Evolutionary conservation across 2,329 filamentous ascomycete species (phyloP).

Genomic region (Microsporum audouinii): DNA sequence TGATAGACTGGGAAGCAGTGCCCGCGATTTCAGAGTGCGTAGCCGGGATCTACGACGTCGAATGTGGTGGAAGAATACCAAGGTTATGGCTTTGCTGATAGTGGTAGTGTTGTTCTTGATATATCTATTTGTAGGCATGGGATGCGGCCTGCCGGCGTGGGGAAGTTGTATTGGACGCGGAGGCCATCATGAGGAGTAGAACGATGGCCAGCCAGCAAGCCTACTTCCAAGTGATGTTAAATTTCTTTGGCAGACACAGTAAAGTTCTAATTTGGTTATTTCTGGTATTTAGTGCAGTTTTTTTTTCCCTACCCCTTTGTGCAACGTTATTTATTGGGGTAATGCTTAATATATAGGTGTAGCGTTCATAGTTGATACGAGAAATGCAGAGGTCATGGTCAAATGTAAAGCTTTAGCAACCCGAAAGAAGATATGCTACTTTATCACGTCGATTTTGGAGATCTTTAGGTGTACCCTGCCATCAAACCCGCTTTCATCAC

Average conservation of each 20-base stretch:
- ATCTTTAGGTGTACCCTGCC: constrained; percentile 26
- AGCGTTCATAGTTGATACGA: background rate
- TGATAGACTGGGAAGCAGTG: constrained; percentile 75
- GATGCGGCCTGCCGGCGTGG: constrained; percentile 55
- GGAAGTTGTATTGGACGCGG: constrained; percentile 30
- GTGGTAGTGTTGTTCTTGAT: constrained; percentile 55
- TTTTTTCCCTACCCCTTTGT: background rate
- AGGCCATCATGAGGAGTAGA: background rate
- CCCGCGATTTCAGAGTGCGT: constrained; percentile 78
- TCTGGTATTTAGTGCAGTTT: background rate
- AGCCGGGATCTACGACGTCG: constrained; percentile 74
- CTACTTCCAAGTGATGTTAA: background rate
- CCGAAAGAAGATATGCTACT: background rate
- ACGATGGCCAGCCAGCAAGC: background rate
- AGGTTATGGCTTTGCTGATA: constrained; percentile 78
- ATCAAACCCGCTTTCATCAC: constrained; percentile 32
- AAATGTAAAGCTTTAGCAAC: background rate
- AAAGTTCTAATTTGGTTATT: background rate
- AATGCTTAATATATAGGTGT: constrained; percentile 1
- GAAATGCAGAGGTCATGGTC: background rate
- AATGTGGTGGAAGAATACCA: constrained; percentile 99
- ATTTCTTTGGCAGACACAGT: background rate
- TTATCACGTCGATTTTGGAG: background rate
- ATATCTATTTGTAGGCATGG: constrained; percentile 61
- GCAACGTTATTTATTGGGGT: constrained; percentile 2